phyloP scores from a whole-genome alignment of 2,329 filamentous ascomycete genomes.

The Calonectria henricotiae region DNA sequence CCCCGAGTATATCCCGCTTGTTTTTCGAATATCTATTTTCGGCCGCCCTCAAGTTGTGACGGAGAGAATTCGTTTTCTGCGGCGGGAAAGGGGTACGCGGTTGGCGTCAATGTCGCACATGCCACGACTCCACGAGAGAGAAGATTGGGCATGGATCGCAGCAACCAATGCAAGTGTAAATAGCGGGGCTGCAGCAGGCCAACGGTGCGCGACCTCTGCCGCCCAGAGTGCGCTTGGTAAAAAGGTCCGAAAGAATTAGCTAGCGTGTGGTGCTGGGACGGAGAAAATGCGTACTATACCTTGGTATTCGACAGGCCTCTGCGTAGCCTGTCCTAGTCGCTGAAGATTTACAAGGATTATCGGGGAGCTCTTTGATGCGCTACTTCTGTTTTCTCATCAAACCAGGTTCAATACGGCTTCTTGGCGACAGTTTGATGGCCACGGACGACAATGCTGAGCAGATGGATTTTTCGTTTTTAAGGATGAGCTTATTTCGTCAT shows the following conservation, averaged over 20 bases:
- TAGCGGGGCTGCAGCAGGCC: constrained; percentile 4
- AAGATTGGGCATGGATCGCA: constrained; percentile 11
- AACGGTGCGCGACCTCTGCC: neutral
- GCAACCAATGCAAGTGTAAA: constrained; percentile 23
- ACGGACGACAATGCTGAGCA: neutral
- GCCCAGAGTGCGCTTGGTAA: neutral
- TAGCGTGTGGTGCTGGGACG: neutral
- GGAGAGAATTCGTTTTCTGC: neutral
- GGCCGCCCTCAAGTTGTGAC: neutral
- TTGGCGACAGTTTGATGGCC: neutral
- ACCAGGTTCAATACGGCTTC: neutral
- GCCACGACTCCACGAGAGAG: constrained; percentile 9
- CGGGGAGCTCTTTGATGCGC: neutral
- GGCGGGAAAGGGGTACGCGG: neutral
- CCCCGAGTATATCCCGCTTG: neutral
- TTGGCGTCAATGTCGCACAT: constrained; percentile 11
- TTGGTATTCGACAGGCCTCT: neutral
- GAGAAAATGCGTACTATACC: neutral
- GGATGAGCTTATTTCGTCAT: neutral
- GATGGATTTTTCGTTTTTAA: neutral
- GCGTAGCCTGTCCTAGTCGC: neutral
- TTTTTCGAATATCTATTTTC: neutral
- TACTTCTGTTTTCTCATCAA: neutral
- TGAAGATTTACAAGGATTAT: neutral
- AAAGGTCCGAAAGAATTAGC: neutral